Evolutionary conservation across 768 basidiomycete species (phyloP), one percentile per base, ranked within the genome.

Genomic region (Leccinum rimulosum): DNA sequence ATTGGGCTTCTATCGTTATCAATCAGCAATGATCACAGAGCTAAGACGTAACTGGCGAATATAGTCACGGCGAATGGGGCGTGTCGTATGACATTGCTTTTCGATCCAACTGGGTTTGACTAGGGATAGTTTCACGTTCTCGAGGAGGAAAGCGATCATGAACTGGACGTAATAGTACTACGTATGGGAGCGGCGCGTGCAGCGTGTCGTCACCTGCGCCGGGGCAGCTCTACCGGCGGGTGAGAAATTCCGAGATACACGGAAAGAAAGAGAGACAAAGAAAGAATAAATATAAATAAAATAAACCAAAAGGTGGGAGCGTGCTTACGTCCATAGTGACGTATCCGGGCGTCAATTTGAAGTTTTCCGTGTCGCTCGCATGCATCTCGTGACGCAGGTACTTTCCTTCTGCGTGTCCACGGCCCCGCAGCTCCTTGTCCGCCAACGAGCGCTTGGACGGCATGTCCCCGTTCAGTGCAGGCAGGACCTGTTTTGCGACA

Each of bases 151-250:
- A n/a, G n/a, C n/a, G n/a, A n/a, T n/a, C n/a, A n/a, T n/a, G n/a
- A n/a, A n/a, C n/a, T n/a, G n/a, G n/a, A n/a, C n/a, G n/a, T n/a
- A n/a, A n/a, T n/a, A n/a, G n/a, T n/a, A n/a, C n/a, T n/a, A n/a
- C n/a, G 72, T 80, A 82, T 4, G 86, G 80, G 55, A 89, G 68
- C 3, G 89, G 84, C 1, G 74, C 64, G 68, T 94, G 92, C 0
- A 73, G 71, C 3, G 79, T 83, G 65, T 93, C 92, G 68, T 93
- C 91, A 2, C 91, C 92, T 9, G 82, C 72, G 2, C 86, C 88
- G 1, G 88, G 86, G 68, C 91, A 92, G 1, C 82, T 74, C 88
- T 85, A 5, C 33, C 33, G 43, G 8, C 3, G 38, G 25, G 25
- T 38, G 17, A 38, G 38, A 17, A 38, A 4, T 33, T 33, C 33